A percentile compares a stretch with the other conserved stretches of the same genome.
phyloP scores from a whole-genome alignment of 225 moss, liverwort and hornwort genomes.

The Neckera pumila region DNA sequence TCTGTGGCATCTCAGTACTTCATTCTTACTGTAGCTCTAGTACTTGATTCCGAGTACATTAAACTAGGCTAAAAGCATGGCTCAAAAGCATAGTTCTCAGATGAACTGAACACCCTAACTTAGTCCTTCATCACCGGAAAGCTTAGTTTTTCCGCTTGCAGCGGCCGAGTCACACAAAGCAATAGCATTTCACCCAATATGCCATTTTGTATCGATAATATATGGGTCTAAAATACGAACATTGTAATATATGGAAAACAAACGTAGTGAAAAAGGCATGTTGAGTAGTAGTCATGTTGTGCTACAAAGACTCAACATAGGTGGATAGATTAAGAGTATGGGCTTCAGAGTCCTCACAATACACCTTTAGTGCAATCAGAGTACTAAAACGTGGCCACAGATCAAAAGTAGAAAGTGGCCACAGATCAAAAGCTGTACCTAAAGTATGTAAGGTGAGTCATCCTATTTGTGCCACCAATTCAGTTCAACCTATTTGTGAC shows the following conservation, averaged over 20 bases:
- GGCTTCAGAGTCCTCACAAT: not conserved
- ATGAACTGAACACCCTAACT: too few species aligned
- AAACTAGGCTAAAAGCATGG: not conserved
- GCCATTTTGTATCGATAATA: not conserved
- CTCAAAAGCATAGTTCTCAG: not conserved
- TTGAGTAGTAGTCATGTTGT: too few species aligned
- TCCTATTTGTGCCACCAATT: too few species aligned
- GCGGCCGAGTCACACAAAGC: not conserved
- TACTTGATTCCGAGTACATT: not conserved
- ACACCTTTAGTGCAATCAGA: not conserved
- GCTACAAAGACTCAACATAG: too few species aligned
- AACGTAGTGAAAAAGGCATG: not conserved
- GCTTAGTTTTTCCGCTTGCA: too few species aligned
- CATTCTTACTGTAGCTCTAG: not conserved
- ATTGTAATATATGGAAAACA: too few species aligned
- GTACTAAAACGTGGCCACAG: not conserved
- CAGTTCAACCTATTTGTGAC: too few species aligned
- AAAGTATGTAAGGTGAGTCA: not conserved
- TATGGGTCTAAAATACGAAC: too few species aligned
- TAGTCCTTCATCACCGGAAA: not conserved
- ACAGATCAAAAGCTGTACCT: not conserved
- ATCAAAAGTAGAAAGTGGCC: not conserved
- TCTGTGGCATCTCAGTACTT: not conserved
- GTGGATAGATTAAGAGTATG: too few species aligned
- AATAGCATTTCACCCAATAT: too few species aligned